Conservation (phyloP, 345 rosid species). For the Arabidopsis suecica region DNA sequence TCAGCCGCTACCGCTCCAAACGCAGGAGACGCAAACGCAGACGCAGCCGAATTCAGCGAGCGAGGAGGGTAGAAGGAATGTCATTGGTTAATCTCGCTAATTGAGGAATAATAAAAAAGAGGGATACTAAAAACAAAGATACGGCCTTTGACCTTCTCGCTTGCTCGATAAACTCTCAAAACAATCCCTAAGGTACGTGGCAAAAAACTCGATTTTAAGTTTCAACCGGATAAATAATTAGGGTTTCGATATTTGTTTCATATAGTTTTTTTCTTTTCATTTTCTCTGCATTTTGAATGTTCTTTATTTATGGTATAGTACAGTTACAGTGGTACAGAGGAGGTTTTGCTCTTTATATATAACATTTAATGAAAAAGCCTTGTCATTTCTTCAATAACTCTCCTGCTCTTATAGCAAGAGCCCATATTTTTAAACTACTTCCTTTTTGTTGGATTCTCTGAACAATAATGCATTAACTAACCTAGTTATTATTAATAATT, state of each 20-base stretch:
- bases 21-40: slow-evolving; percentile 52
- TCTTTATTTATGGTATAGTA: slow-evolving; percentile 30
- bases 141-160: slow-evolving; percentile 38
- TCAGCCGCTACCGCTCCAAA: slow-evolving; percentile 39
- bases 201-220: not conserved
- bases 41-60: slow-evolving; percentile 55
- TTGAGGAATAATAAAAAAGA: not conserved
- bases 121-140: not conserved
- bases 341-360: slow-evolving; percentile 24
- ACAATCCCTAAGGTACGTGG: slow-evolving; percentile 27
- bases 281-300: slow-evolving; percentile 38
- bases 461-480: slow-evolving; percentile 41
- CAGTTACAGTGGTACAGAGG: slow-evolving; percentile 25
- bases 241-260: slow-evolving; percentile 11
- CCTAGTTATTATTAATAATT: not conserved
- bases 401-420: not conserved
- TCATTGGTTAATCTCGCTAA: slow-evolving; percentile 50
- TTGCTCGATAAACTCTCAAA: slow-evolving; percentile 16
- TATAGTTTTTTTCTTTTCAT: not conserved
- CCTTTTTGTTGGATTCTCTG: slow-evolving; percentile 40
- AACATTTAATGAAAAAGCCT: slow-evolving; percentile 45
- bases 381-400: slow-evolving; percentile 42
- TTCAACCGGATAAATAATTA: not conserved
- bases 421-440: slow-evolving; percentile 12
- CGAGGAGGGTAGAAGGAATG: slow-evolving; percentile 49